Conservation (phyloP, 495 filamentous ascomycete species). For the Glutinoglossum americanum region DNA sequence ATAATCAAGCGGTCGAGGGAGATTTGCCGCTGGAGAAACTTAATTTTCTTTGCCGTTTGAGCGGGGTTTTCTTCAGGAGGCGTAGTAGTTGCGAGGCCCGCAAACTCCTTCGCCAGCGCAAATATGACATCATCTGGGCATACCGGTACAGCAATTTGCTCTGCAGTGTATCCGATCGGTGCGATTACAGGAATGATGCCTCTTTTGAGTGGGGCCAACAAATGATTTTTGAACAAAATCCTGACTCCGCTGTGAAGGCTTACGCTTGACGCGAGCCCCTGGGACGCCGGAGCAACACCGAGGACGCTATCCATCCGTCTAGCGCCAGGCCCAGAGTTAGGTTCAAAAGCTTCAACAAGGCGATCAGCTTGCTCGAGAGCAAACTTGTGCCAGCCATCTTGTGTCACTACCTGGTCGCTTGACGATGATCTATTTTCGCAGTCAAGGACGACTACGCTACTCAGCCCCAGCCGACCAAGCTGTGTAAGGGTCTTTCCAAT, state of each 20-base stretch:
- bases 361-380: slow-evolving; percentile 48
- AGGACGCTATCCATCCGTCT: slow-evolving; percentile 47
- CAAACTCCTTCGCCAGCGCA: slow-evolving; percentile 50
- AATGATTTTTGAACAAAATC: slow-evolving; percentile 32
- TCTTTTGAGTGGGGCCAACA: slow-evolving; percentile 47
- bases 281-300: slow-evolving; percentile 16
- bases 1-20: slow-evolving; percentile 73
- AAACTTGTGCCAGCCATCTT: slow-evolving; percentile 18
- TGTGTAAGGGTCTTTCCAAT: slow-evolving; percentile 69
- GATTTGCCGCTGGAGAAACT: slow-evolving; percentile 28
- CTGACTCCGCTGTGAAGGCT: slow-evolving; percentile 8
- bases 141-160: slow-evolving; percentile 30
- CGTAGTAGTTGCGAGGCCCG: slow-evolving; percentile 25
- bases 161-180: slow-evolving; percentile 41
- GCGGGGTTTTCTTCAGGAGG: slow-evolving; percentile 27
- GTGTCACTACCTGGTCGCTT: not conserved
- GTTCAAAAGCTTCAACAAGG: slow-evolving; percentile 49
- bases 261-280: not conserved
- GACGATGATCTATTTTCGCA: slow-evolving; percentile 18
- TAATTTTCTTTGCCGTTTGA: slow-evolving; percentile 22
- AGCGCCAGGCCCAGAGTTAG: slow-evolving; percentile 38
- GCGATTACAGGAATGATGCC: slow-evolving; percentile 64
- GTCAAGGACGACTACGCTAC: slow-evolving; percentile 64
- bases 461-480: slow-evolving; percentile 58
- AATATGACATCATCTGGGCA: slow-evolving; percentile 46